Percentiles rank a stretch among this genome's conserved stretches.
These are phyloP conservation scores for Geosmithia morbida DNA, from an alignment of 2,329 filamentous ascomycete species.

Conservation along the genomic window DNA sequence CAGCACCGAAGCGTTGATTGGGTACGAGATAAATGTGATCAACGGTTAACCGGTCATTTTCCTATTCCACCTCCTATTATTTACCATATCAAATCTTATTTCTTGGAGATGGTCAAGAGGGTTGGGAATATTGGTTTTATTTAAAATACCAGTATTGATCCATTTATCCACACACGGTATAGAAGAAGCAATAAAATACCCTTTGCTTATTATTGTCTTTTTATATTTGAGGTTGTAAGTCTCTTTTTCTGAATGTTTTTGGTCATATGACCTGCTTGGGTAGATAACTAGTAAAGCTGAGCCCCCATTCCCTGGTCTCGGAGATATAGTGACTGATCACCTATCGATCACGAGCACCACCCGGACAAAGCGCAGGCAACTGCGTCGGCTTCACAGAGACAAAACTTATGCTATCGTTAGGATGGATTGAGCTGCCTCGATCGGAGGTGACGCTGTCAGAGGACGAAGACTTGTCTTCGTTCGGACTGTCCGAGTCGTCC, in stretches of 20 bases:
- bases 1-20: constrained; percentile 78
- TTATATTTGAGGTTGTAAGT: neutral
- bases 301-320: no score
- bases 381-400: no score
- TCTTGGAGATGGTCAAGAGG: neutral
- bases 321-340: no score
- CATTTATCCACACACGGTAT: neutral
- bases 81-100: neutral
- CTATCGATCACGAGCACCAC: no score
- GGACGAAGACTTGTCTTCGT: no score
- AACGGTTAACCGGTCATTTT: neutral
- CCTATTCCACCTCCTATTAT: no score
- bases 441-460: no score
- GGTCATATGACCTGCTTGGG: neutral
- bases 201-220: neutral
- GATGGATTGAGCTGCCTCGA: no score
- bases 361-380: no score
- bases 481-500: no score
- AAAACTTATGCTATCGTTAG: no score
- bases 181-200: neutral
- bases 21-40: constrained; percentile 63
- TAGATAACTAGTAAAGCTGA: no score
- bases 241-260: neutral
- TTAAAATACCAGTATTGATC: neutral
- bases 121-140: neutral